A percentile compares a stretch with the other conserved stretches of the same genome.
phyloP scores from a whole-genome alignment of 805 yeast genomes.

The Kazachstania viticola region DNA sequence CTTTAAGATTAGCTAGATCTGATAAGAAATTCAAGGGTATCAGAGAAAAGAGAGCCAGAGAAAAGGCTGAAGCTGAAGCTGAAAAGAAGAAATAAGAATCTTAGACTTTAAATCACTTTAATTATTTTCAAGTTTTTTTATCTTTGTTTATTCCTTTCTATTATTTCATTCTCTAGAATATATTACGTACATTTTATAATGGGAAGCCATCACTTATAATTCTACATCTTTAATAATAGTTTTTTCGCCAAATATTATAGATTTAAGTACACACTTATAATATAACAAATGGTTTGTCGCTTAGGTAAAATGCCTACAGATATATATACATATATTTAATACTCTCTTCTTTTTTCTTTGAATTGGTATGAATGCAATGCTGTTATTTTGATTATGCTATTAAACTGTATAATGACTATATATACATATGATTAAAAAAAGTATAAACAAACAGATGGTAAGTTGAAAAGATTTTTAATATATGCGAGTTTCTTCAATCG shows the following conservation, averaged over 20 bases:
- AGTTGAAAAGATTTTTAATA: background rate
- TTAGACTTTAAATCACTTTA: constrained; percentile 36
- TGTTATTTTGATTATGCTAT: no score
- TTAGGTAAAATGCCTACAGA: no score
- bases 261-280: no score
- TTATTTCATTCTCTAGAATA: constrained; percentile 4
- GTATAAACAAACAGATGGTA: background rate
- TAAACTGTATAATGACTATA: no score
- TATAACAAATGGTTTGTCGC: no score
- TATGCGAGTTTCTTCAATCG: constrained; percentile 39
- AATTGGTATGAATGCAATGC: no score
- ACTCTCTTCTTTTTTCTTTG: no score
- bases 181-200: constrained; percentile 24
- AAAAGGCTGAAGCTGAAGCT: constrained; percentile 98
- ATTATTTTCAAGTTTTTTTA: constrained; percentile 54
- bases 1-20: constrained; percentile 92
- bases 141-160: no score
- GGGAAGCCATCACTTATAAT: constrained; percentile 25
- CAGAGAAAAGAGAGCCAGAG: constrained; percentile 96
- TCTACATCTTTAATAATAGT: constrained; percentile 14
- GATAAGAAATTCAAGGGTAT: constrained; percentile 89
- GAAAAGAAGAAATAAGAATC: constrained; percentile 86
- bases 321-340: no score
- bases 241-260: no score
- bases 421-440: no score